Evolutionary conservation across 768 basidiomycete species (phyloP), one percentile per base, ranked within the genome.

Genomic region (Tremella fuciformis): DNA sequence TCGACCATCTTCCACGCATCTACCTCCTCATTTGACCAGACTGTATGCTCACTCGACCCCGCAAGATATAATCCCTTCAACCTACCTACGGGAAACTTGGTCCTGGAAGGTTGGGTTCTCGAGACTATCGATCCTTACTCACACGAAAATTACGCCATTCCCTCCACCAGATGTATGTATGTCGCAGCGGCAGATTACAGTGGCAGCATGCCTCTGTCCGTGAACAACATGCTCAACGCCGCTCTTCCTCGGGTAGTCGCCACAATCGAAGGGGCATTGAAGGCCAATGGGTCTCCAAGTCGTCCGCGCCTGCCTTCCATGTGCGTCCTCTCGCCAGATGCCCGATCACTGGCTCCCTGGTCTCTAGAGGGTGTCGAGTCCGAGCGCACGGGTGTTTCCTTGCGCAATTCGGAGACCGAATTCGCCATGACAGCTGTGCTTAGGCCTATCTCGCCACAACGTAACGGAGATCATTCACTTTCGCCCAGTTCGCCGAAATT

Each of bases 101-200:
- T 88, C 64, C 79, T 99, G 6, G 92, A 97, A 69, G 94, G 88
- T 1, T 99, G 96, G 96, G 85, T 94, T 29, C 78, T 96, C 67
- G 92, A 99, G 79, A 97, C 94, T 2, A 83, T 98, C 48, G 94
- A 98, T 71, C 92, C 93, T 0, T 97, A 97, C 65, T 88, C 90
- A 21, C 86, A 86, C 60, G 91, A 94, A 77, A 91, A 90, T 63
- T 94, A 91, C 71, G 84, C 90, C 13, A 94, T 98, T 46, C 96
- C 93, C 0, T 96, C 91, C 2, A 90, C 92, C 39, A 79, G 88
- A 48, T 93, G 90, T 75, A 91, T 88, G 44, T 82, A 89, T 57
- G 80, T 94, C 40, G 84, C 88, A 2, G 87, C 89, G 1, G 82
- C 92, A 58, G 93, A 97, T 76, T 91, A 86, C 70, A 85, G 86